Percentiles rank a stretch among this genome's conserved stretches.
Evolutionary conservation across 805 yeast genomes (phyloP).

Genomic region (Wickerhamiella allomyrinae): DNA sequence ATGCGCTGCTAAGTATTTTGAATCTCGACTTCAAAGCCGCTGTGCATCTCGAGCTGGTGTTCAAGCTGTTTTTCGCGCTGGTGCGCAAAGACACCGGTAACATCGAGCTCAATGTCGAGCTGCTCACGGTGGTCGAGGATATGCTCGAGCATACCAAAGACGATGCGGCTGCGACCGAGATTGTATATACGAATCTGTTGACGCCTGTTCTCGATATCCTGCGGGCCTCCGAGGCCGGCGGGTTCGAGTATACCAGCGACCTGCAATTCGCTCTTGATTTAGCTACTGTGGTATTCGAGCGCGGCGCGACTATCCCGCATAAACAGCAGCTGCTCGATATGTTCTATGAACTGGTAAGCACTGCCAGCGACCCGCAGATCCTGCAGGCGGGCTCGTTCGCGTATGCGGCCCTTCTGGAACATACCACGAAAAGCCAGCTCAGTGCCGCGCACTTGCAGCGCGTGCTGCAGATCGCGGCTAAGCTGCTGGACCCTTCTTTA

Average conservation of each 20-base stretch:
- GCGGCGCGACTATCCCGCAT: constrained; percentile 17
- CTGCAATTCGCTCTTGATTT: constrained; percentile 43
- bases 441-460: constrained; percentile 18
- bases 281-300: constrained; percentile 19
- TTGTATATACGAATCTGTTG: constrained; percentile 10
- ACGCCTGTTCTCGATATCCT: constrained; percentile 13
- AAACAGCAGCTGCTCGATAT: constrained; percentile 20
- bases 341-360: constrained; percentile 34
- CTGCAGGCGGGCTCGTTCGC: constrained; percentile 67
- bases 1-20: constrained; percentile 47
- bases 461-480: constrained; percentile 50
- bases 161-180: constrained; percentile 15
- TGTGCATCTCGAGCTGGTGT: constrained; percentile 24
- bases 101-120: constrained; percentile 49
- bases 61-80: constrained; percentile 45
- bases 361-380: constrained; percentile 58
- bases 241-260: constrained; percentile 42
- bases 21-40: constrained; percentile 31
- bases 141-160: constrained; percentile 37
- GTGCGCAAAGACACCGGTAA: constrained; percentile 66
- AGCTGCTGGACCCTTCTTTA: constrained; percentile 53
- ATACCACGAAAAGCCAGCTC: constrained; percentile 9
- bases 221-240: neutral
- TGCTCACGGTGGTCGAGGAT: constrained; percentile 53
- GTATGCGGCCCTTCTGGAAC: constrained; percentile 43